Conservation (phyloP, 805 yeast genomes). For the Dipodascus geniculatus region DNA sequence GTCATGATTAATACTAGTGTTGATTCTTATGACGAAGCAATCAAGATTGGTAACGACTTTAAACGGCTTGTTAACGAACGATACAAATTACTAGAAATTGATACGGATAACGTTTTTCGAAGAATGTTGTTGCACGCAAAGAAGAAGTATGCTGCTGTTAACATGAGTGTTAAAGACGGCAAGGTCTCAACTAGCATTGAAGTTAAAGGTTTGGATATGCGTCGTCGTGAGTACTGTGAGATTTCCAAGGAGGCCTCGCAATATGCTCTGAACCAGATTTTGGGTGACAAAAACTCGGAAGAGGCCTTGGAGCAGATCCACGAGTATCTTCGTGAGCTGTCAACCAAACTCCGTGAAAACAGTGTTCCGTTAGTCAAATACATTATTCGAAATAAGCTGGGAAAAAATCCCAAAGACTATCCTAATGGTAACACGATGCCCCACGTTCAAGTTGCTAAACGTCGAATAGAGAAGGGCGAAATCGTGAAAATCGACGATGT, state of each 20-base stretch:
- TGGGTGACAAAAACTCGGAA: conserved; percentile 69
- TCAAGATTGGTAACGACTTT: conserved; percentile 74
- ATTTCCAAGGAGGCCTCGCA: conserved; percentile 81
- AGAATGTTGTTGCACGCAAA: conserved; percentile 81
- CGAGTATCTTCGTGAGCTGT: conserved; percentile 52
- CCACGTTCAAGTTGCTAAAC: conserved; percentile 82
- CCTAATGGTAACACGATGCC: conserved; percentile 76
- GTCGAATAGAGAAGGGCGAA: conserved; percentile 73
- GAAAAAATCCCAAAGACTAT: conserved; percentile 80
- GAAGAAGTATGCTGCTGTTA: conserved; percentile 94
- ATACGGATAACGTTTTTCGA: conserved; percentile 86
- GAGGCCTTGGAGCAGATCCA: conserved; percentile 58
- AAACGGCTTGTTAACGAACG: conserved; percentile 79
- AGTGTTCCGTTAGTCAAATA: conserved; percentile 55
- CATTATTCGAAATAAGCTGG: conserved; percentile 74
- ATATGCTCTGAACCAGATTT: conserved; percentile 56
- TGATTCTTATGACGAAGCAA: conserved; percentile 55
- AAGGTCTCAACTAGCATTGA: conserved; percentile 57
- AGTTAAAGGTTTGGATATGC: conserved; percentile 94
- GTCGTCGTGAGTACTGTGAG: conserved; percentile 92
- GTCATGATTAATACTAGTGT: conserved; percentile 94
- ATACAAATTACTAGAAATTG: conserved; percentile 80
- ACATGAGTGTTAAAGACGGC: conserved; percentile 38
- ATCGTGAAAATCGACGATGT: conserved; percentile 83
- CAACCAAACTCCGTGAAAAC: conserved; percentile 44